Conservation (phyloP, 2,329 filamentous ascomycete species). For the Trematosphaeria pertusa region DNA sequence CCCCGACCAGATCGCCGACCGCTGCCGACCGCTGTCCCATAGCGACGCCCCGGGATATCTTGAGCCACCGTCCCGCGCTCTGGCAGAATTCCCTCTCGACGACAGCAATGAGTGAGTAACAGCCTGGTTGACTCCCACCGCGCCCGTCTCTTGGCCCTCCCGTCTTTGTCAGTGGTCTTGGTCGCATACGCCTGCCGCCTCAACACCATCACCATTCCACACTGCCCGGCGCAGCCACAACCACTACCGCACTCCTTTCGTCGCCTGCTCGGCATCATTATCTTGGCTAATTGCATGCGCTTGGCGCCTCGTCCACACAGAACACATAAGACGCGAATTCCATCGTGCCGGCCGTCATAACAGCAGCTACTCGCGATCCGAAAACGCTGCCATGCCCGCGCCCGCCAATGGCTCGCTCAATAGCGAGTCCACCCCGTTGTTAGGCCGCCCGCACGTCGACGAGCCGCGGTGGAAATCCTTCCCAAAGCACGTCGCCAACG, state of each 20-base stretch:
- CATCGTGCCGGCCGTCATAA: constrained; percentile 35
- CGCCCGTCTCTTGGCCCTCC: constrained; percentile 1
- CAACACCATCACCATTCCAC: constrained; percentile 1
- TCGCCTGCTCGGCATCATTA: constrained; percentile 5
- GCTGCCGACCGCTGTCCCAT: constrained; percentile 19
- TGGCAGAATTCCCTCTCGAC: neutral
- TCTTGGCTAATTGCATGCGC: constrained; percentile 33
- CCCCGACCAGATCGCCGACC: neutral
- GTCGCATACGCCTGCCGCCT: constrained; percentile 3
- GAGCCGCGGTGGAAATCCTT: constrained; percentile 36
- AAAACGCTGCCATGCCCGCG: constrained; percentile 27
- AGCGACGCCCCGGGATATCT: constrained; percentile 8
- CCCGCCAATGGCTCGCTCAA: constrained; percentile 36
- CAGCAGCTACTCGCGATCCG: constrained; percentile 9
- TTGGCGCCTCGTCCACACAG: constrained; percentile 29
- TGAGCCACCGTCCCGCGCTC: constrained; percentile 1
- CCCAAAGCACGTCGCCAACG: constrained; percentile 41
- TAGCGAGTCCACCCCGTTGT: constrained; percentile 39
- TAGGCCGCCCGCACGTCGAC: constrained; percentile 27
- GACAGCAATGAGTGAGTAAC: constrained; percentile 28
- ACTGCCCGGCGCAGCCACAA: constrained; percentile 29
- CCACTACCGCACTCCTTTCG: constrained; percentile 1
- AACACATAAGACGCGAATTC: constrained; percentile 44
- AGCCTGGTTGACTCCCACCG: constrained; percentile 12
- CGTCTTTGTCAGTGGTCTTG: constrained; percentile 7